Base-by-base conservation (phyloP, 2,329 filamentous ascomycete species). In the Fusarium vanettenii region DNA sequence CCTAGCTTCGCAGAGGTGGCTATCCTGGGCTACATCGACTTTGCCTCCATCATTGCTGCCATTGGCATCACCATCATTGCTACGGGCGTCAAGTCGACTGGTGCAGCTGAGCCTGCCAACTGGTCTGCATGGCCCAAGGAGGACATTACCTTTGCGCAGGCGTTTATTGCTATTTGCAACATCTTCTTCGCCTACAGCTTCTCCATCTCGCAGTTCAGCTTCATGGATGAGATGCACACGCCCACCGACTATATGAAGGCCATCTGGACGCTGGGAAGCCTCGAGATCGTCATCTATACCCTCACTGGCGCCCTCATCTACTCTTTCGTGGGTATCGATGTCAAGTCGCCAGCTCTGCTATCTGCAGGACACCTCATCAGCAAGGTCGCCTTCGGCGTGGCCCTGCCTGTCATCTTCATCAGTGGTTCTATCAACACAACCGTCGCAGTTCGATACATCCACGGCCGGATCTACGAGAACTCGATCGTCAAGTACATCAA, bases 361-460 rank as follows among this genome's bases (percentile, higher is more conserved):
- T 91, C 90, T 0, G 89, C 91, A 9, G 86, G 88, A 2, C 83
- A 83, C 1, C 71, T 86, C 0, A 81, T 93, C 22, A 87, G 88
- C 9, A 75, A 76, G 39, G 67, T 75, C n/a, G 73, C 73, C 1
- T 75, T 75, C 35, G 73, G 73, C 22, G 83, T 93, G 66, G 92
- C 91, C 0, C 83, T 92, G 0, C 92, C 92, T 0, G 93, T 92
- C 22, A 93, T 94, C 74, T 86, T 93, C 73, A 89, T 94, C 69
- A 91, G 91, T 0, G 92, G 92, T 61, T 90, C 92, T 22, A 91
- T 93, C 20, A 76, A 76, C 78, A 90, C 92, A 78, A 84, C 83
- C 5, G 82, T 82, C 9, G 82, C 84, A 0, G 80, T 81, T 10
- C 79, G 80, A 2, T 82, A 83, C 10, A 79, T 85, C 67, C 83